A percentile compares a stretch with the other conserved stretches of the same genome.
Evolutionary conservation across 164 flowering plant genomes (phyloP).

Genomic region (Houttuynia cordata): DNA sequence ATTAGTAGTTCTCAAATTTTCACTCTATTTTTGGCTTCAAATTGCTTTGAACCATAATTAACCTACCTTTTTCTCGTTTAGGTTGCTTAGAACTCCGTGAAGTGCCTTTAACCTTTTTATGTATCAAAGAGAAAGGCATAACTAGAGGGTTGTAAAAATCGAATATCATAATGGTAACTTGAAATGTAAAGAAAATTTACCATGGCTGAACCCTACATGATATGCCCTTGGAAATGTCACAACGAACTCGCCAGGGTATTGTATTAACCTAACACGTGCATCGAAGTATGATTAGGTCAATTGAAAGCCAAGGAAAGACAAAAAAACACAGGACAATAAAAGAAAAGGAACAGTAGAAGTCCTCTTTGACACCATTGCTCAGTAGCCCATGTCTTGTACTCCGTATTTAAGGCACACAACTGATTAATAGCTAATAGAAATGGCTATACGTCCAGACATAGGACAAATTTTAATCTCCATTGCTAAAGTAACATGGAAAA

Average conservation of each 20-base stretch:
- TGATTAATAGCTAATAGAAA: no score
- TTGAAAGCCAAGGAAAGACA: neutral
- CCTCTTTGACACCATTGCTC: no score
- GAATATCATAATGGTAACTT: no score
- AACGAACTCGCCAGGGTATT: constrained; percentile 98
- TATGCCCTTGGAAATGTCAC: constrained; percentile 99
- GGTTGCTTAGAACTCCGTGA: no score
- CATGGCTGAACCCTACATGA: constrained; percentile 98
- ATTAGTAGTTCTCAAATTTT: no score
- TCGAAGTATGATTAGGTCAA: constrained; percentile 7
- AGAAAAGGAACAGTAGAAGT: neutral
- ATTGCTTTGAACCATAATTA: neutral
- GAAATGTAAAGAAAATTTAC: constrained; percentile 28
- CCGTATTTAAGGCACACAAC: no score
- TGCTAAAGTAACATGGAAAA: no score
- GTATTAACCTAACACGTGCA: constrained; percentile 56
- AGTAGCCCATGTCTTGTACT: no score
- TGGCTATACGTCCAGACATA: no score
- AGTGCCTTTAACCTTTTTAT: neutral
- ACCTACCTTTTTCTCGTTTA: neutral
- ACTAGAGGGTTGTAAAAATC: neutral
- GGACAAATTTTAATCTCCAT: no score
- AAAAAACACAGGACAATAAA: neutral
- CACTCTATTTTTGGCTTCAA: neutral
- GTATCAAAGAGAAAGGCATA: neutral